Evolutionary conservation across 2,329 filamentous ascomycete genomes (phyloP).

Genomic region (Sporothrix pallida): DNA sequence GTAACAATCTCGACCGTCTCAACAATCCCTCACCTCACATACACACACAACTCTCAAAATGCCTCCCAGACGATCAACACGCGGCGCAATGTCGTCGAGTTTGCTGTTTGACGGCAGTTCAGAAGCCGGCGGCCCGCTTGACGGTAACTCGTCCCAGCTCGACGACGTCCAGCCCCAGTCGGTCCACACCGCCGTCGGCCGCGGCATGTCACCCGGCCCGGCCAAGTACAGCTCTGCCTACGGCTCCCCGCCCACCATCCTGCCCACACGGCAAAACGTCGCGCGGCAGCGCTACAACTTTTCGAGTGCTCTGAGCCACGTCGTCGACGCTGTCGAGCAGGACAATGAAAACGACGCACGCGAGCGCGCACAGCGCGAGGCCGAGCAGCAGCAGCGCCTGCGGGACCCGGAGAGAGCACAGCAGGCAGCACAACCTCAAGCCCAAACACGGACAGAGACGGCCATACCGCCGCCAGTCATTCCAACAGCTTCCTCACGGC

Average conservation of each 20-base stretch:
- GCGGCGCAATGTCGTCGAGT: conserved; percentile 34
- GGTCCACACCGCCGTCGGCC: conserved; percentile 32
- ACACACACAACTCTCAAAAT: conserved; percentile 26
- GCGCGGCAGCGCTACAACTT: conserved; percentile 39
- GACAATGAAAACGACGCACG: conserved; percentile 39
- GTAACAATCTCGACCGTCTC: background rate
- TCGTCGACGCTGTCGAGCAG: conserved; percentile 37
- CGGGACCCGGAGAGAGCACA: background rate
- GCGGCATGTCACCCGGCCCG: conserved; percentile 39
- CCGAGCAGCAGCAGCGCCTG: conserved; percentile 32
- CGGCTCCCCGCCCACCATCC: conserved; percentile 38
- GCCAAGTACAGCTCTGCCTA: conserved; percentile 40
- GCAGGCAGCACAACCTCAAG: background rate
- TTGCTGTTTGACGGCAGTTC: conserved; percentile 38
- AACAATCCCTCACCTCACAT: background rate
- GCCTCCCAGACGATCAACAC: conserved; percentile 37
- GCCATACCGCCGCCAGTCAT: background rate
- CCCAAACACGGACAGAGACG: no score
- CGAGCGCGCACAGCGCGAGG: conserved; percentile 35
- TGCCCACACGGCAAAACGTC: conserved; percentile 37
- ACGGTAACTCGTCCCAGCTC: conserved; percentile 8
- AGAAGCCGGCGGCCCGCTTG: conserved; percentile 37
- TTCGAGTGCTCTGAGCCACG: conserved; percentile 37
- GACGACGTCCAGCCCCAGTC: conserved; percentile 20
- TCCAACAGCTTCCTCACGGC: background rate